Base-by-base conservation (phyloP, 345 rosid species). In the Gossypium turneri region DNA sequence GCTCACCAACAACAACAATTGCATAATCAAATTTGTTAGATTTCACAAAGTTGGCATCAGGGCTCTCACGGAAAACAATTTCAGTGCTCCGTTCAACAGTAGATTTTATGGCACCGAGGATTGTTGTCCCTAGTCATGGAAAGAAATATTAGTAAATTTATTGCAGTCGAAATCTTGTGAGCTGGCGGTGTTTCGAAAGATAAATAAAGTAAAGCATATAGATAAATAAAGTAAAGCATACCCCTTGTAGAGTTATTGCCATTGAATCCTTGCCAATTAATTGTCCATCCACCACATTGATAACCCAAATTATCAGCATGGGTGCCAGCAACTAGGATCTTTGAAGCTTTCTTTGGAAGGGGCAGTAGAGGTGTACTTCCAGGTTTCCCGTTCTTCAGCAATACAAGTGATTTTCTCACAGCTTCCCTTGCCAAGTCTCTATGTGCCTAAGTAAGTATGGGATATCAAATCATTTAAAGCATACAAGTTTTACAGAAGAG, bases 231-330 rank as follows among this genome's bases (percentile, higher is more conserved):
- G 62, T 62, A 65, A 24, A 70, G 74, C 74, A 17, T 86, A 91
- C 98, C 99, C 48, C 86, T 81, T 10, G 97, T 93, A 48, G 71
- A 53, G 70, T 85, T 88, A 84, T 93, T 91, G 77, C 97, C 98
- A 43, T 77, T 75, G 70, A 83, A 84, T 64, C 97, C 99, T 86
- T 90, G 99, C 97, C 98, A 95, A 15, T 72, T 80, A 41, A 95
- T 91, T 22, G 99, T 90, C 99, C 99, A 95, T 53, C 99, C 99
- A 72, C 99, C 99, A 79, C 97, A 93, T 47, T 95, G 99, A 83
- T 88, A 93, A 57, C 99, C 99, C 74, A 95, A 88, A 82, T 95
- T 88, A 78, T 93, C 93, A 73, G 99, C 97, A 66, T 93, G 99
- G 72, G 87, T 88, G 19, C 99, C 98, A 45, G 97, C 89, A 12